phyloP scores from a whole-genome alignment of 23 red algal genomes.

The Gracilaria caudata region DNA sequence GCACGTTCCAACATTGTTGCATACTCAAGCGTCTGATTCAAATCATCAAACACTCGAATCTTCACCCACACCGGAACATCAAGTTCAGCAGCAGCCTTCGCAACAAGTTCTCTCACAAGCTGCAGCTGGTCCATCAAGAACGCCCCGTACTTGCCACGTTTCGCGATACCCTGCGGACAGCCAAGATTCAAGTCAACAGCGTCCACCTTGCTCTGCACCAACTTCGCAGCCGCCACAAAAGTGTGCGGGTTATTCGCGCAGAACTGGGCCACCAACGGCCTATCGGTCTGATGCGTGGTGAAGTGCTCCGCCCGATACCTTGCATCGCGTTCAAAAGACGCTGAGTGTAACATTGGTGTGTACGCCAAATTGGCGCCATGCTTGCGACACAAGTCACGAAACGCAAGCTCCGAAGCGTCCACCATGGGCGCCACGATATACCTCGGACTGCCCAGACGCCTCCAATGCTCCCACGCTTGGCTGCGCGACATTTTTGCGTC shows the following conservation, averaged over 20 bases:
- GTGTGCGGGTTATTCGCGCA: conserved; percentile 78
- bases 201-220: conserved; percentile 74
- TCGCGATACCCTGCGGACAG: conserved; percentile 97
- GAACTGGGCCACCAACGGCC: conserved; percentile 93
- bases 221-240: conserved; percentile 71
- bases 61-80: conserved; percentile 91
- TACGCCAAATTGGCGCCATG: conserved; percentile 89
- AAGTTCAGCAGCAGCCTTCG: conserved; percentile 49
- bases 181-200: conserved; percentile 95
- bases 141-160: conserved; percentile 88
- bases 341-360: conserved; percentile 94
- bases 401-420: conserved; percentile 94
- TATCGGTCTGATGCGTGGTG: conserved; percentile 72
- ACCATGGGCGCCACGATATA: conserved; percentile 96
- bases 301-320: conserved; percentile 79
- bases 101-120: conserved; percentile 68
- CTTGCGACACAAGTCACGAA: conserved; percentile 78
- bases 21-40: conserved; percentile 76
- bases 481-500: not conserved
- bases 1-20: conserved; percentile 85
- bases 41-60: conserved; percentile 93
- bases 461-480: conserved; percentile 74
- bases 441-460: conserved; percentile 65
- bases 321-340: conserved; percentile 53
- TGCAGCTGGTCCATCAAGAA: conserved; percentile 92